Conservation (phyloP, 768 basidiomycete genomes). For the Auricularia sp. region DNA sequence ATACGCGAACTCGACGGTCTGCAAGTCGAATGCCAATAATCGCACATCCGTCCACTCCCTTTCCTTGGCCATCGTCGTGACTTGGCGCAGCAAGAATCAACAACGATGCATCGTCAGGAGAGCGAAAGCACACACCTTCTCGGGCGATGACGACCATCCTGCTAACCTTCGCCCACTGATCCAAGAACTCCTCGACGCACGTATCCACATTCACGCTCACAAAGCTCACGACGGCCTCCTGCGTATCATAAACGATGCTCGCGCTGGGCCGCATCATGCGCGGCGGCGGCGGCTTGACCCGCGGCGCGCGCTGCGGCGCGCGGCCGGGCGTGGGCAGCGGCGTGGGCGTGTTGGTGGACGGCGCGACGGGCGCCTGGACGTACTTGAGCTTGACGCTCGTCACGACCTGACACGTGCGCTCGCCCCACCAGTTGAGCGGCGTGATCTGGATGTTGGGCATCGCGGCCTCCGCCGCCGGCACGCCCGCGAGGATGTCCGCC, state of each 20-base stretch:
- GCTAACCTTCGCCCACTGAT: constrained; percentile 87
- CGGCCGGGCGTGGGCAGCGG: constrained; percentile 1
- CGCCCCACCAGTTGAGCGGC: constrained; percentile 87
- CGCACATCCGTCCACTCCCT: constrained; percentile 65
- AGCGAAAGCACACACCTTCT: constrained; percentile 44
- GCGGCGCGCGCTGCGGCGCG: background rate
- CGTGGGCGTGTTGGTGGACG: background rate
- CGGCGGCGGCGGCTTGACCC: background rate
- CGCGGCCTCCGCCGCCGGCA: constrained; percentile 81
- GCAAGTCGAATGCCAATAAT: constrained; percentile 83
- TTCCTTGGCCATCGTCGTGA: constrained; percentile 49
- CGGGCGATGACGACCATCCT: constrained; percentile 92
- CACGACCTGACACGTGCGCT: constrained; percentile 68
- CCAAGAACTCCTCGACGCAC: constrained; percentile 82
- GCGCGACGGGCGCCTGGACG: constrained; percentile 66
- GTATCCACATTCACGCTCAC: constrained; percentile 77
- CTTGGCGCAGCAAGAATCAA: background rate
- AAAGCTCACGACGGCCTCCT: constrained; percentile 82
- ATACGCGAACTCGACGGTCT: constrained; percentile 86
- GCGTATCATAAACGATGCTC: constrained; percentile 82
- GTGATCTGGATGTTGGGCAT: constrained; percentile 88
- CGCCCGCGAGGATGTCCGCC: constrained; percentile 68
- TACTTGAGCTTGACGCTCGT: constrained; percentile 88
- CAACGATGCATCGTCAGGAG: background rate
- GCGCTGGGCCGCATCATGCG: constrained; percentile 71